Evolutionary conservation across 306 rosid species (phyloP), one percentile per base, ranked within the genome.

Genomic region (Rubus parviflorus): DNA sequence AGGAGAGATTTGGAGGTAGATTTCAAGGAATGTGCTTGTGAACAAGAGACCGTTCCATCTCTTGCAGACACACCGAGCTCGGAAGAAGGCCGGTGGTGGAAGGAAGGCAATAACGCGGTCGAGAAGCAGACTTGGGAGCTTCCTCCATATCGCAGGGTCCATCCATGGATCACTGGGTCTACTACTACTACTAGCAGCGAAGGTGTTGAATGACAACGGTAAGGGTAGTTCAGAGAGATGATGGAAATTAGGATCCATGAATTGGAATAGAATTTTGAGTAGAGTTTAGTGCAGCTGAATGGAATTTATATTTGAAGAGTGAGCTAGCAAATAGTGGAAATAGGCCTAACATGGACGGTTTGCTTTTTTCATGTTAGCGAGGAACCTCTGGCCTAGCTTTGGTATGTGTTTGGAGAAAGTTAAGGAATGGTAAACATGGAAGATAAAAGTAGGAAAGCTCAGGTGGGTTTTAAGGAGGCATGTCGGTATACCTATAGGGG

Each of bases 21-120:
- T 51, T 71, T 95, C 88, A 41, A 92, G 93, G 37, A 95, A 95
- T 70, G 61, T 14, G 80, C 65, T 83, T 30, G 90, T 88, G 48
- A 87, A 92, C 42, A 95, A 83, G 65, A 95, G 98, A 4, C 77
- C 70, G 37, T 95, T 92, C 89, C 93, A 95, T 78, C 99, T 92
- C 81, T 88, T 95, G 77, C 97, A 95, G 15, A 95, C 99, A 49
- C 87, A 91, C 5, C 99, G 97, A 0, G 90, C 86, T 0, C 98
- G 83, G 25, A 95, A 92, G 79, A 95, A 92, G n/a, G 99, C 96
- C 1, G 97, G 97, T 0, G 96, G 91, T 5, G 99, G 96, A 35
- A 95, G 97, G 8, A 89, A 87, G 17, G 93, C 97, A 4, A 92
- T 60, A 41, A 95, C 85, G 1, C 94, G 91, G 73, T 95, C 97